Evolutionary conservation across 2,329 filamentous ascomycete genomes (phyloP).

Genomic region (Trichoderma sp.): DNA sequence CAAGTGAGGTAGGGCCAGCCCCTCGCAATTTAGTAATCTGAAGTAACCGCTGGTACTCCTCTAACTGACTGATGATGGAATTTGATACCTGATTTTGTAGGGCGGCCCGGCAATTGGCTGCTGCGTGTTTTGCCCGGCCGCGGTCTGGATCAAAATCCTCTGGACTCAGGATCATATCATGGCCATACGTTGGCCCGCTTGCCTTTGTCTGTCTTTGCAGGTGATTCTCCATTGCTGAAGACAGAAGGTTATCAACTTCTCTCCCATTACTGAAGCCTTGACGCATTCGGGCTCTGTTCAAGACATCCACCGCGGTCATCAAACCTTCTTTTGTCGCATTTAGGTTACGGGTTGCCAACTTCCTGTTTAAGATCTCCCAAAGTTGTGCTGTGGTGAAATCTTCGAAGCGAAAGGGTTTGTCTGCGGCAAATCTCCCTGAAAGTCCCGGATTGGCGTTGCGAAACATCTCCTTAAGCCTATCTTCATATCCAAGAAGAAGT

Average conservation of each 20-base stretch:
- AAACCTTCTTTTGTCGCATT: not conserved
- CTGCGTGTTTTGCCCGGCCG: not conserved
- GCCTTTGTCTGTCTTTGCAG: not conserved
- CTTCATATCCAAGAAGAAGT: not conserved
- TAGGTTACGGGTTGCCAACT: not conserved
- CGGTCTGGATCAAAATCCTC: not conserved
- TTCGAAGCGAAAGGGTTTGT: slow-evolving; percentile 1
- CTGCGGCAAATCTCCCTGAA: not conserved
- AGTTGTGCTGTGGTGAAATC: not conserved
- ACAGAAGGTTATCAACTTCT: not conserved
- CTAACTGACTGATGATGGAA: not conserved
- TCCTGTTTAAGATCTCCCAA: not conserved
- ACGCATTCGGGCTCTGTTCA: not conserved
- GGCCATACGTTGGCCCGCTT: not conserved
- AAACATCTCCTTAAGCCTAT: slow-evolving; percentile 1
- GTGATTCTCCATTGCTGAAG: not conserved
- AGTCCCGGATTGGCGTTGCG: slow-evolving; percentile 1
- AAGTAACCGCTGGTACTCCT: not conserved
- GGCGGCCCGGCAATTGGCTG: not conserved
- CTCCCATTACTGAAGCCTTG: not conserved
- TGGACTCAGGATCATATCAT: not conserved
- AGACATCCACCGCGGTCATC: not conserved
- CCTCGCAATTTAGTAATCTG: not conserved
- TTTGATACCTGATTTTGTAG: not conserved
- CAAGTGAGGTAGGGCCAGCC: not conserved